Evolutionary conservation across 371 early-diverging fungal species (phyloP), one percentile per base, ranked within the genome.

Genomic region (Mucor piriformis): DNA sequence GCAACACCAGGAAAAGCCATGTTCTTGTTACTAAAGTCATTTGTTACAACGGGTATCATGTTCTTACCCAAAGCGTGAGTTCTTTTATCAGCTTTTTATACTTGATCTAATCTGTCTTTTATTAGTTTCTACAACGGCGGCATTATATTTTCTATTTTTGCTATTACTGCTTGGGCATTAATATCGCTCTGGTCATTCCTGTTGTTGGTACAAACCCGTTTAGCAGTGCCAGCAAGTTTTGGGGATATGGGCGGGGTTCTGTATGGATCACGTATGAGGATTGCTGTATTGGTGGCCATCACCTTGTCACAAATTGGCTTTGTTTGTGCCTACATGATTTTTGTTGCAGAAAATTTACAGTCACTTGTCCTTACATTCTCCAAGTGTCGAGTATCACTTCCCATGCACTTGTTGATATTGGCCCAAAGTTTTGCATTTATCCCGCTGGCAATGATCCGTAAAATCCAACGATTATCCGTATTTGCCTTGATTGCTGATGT

Each of bases 31-130:
- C 72, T 92, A 53, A 94, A 94, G 70, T 90, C 92, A 1, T 94
- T 94, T 81, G 90, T 94, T 27, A 93, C 92, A 6, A 94, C 92
- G 8, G 93, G 93, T 21, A 90, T 94, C 57, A 85, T 94, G 83
- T 92, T 94, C 72, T 69, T 94, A 57, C 87, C 88, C 1, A 86
- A 79, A 70, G 84, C 85, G 81, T 86, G 82, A 69, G 79, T 63
- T 35, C 48, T 12, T 10, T 23, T 32, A 10, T 48, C 12, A 10
- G 16, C 24, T n/a, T n/a, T n/a, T n/a, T n/a, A 21, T 10, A 20
- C 1, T 5, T 57, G 8, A 6, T 34, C 32, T 18, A n/a, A 20
- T 21, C 10, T 50, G 25, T 27, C 5, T 20, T 27, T 6, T 16
- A 44, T 34, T 73, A 85, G 86, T 10, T 88, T 88, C 64, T 81